phyloP scores from a whole-genome alignment of 2,329 filamentous ascomycete genomes.

The Massarina eburnea region DNA sequence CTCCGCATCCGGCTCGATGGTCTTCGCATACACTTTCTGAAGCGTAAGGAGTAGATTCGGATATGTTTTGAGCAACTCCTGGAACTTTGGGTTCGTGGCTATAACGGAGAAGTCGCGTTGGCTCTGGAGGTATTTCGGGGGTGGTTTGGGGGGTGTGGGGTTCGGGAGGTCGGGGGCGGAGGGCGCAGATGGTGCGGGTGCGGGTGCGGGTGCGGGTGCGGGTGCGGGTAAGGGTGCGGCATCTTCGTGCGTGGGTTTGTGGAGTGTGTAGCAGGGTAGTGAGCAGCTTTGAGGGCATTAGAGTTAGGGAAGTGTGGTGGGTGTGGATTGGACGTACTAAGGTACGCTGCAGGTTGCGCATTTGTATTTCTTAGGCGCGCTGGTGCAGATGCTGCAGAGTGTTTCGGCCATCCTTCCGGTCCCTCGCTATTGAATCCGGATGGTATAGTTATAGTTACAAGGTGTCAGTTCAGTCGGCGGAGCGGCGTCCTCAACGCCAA shows the following conservation, averaged over 20 bases:
- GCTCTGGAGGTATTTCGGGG: constrained; percentile 33
- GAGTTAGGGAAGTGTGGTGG: background rate
- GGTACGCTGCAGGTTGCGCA: constrained; percentile 51
- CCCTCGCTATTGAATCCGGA: background rate
- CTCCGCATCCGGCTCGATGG: constrained; percentile 34
- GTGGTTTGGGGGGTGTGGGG: constrained; percentile 28
- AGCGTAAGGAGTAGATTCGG: constrained; percentile 26
- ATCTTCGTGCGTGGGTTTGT: constrained; percentile 28
- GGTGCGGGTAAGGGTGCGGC: constrained; percentile 3
- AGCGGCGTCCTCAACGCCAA: too few relatives aligned
- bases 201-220: background rate
- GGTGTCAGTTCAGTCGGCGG: too few relatives aligned
- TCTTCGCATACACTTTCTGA: constrained; percentile 37
- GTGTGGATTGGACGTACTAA: constrained; percentile 40
- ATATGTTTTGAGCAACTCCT: constrained; percentile 28
- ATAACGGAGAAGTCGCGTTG: constrained; percentile 36
- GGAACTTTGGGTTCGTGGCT: constrained; percentile 29
- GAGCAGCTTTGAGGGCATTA: constrained; percentile 29
- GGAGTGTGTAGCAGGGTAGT: constrained; percentile 32
- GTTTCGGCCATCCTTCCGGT: constrained; percentile 29
- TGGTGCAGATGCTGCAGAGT: constrained; percentile 48
- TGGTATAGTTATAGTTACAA: too few relatives aligned
- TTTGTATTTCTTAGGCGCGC: constrained; percentile 52
- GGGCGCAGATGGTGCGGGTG: constrained; percentile 2
- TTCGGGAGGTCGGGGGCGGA: constrained; percentile 20